These are phyloP conservation scores for Gamsiella multidivaricata DNA, from an alignment of 192 early-diverging fungal species.

Conservation along the genomic window DNA sequence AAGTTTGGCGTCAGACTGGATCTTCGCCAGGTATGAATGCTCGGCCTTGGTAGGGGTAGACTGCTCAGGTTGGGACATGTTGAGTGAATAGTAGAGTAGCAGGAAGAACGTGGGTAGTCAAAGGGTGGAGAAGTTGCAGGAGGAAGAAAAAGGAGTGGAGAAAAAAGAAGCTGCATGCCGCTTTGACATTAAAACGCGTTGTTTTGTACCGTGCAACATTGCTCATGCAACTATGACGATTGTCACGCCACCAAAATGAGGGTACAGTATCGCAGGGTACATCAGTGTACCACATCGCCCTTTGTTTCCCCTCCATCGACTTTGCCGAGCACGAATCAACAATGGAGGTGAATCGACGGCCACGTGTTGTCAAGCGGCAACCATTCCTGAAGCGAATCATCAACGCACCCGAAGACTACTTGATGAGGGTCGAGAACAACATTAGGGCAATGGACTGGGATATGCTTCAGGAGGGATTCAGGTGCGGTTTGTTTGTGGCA, in stretches of 20 bases:
- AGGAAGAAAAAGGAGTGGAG: not conserved
- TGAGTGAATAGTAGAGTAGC: too few species aligned
- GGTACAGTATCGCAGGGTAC: too few species aligned
- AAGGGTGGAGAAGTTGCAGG: not conserved
- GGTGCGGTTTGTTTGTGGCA: not conserved
- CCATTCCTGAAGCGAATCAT: slow-evolving; percentile 23
- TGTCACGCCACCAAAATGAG: not conserved
- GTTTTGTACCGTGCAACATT: too few species aligned
- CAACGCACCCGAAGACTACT: slow-evolving; percentile 32
- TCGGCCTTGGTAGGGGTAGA: not conserved
- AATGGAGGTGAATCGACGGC: slow-evolving; percentile 31
- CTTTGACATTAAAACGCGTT: too few species aligned
- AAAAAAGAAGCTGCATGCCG: not conserved
- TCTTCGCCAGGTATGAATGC: not conserved
- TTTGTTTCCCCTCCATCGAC: not conserved
- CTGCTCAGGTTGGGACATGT: not conserved
- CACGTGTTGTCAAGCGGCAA: slow-evolving; percentile 27
- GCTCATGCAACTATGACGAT: too few species aligned
- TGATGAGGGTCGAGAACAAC: slow-evolving; percentile 30
- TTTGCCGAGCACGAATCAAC: not conserved
- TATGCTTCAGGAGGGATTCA: slow-evolving; percentile 37
- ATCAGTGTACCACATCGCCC: not conserved
- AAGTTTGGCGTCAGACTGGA: too few species aligned
- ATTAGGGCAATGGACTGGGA: slow-evolving; percentile 49
- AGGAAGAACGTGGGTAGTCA: too few species aligned